Evolutionary conservation across 352 stramenopile genomes (phyloP).

Genomic region (Globisporangium cederbergense): DNA sequence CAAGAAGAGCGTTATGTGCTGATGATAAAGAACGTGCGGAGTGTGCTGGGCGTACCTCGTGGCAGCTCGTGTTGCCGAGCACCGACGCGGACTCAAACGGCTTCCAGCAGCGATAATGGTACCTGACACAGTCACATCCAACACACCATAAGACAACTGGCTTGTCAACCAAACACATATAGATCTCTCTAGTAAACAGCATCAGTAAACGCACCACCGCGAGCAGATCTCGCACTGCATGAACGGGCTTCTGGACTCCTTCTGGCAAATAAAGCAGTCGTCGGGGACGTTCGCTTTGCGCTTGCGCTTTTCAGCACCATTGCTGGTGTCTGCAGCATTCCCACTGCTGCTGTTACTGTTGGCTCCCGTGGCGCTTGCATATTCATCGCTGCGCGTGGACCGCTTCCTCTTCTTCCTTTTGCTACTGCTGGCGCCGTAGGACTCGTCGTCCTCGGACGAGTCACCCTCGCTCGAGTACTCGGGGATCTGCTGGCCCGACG

Average conservation of each 20-base stretch:
- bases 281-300: constrained; percentile 25
- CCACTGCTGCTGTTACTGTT: background rate
- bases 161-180: background rate
- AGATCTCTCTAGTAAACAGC: background rate
- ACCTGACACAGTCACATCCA: constrained; percentile 19
- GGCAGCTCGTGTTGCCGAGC: constrained; percentile 73
- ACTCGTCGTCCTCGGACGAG: constrained; percentile 46
- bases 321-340: background rate
- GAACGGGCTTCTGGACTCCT: constrained; percentile 42
- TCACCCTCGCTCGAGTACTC: constrained; percentile 76
- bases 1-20: background rate
- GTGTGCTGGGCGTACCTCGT: constrained; percentile 31
- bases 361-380: background rate
- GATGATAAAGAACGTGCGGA: background rate
- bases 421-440: constrained; percentile 23
- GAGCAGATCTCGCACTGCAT: constrained; percentile 74
- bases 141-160: background rate
- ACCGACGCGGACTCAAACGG: constrained; percentile 55
- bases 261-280: constrained; percentile 61
- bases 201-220: constrained; percentile 36
- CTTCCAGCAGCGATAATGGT: constrained; percentile 47
- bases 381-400: background rate
- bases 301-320: constrained; percentile 20
- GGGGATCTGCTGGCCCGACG: constrained; percentile 71
- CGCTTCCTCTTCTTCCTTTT: constrained; percentile 11